These are phyloP conservation scores for Tilletia caries DNA, from an alignment of 1,284 basidiomycete species.

Conservation along the genomic window DNA sequence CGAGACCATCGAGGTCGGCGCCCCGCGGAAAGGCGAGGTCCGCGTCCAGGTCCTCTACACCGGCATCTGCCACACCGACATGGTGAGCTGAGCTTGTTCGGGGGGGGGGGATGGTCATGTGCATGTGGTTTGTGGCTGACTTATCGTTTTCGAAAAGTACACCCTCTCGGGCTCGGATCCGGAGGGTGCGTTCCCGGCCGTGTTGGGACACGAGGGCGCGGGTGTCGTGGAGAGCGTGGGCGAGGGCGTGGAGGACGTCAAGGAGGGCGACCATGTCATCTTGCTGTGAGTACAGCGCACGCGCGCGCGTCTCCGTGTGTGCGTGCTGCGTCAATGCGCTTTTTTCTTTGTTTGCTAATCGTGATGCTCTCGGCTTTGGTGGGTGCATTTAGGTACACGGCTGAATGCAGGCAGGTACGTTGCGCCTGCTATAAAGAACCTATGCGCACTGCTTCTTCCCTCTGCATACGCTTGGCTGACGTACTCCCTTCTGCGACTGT, in stretches of 20 bases:
- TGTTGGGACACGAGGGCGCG: conserved; percentile 64
- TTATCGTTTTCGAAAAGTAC: too few relatives aligned
- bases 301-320: neutral
- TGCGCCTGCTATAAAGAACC: too few relatives aligned
- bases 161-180: conserved; percentile 94
- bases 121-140: too few relatives aligned
- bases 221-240: conserved; percentile 79
- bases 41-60: conserved; percentile 86
- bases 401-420: conserved; percentile 36
- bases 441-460: too few relatives aligned
- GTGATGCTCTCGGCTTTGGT: too few relatives aligned
- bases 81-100: conserved; percentile 5
- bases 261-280: conserved; percentile 68
- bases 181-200: conserved; percentile 92
- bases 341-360: too few relatives aligned
- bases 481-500: neutral
- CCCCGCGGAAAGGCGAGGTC: conserved; percentile 85
- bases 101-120: too few relatives aligned
- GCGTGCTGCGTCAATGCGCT: too few relatives aligned
- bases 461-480: too few relatives aligned
- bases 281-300: conserved; percentile 56
- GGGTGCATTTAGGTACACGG: conserved; percentile 42
- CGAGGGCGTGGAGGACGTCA: conserved; percentile 82
- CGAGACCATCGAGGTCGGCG: conserved; percentile 88
- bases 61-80: conserved; percentile 88